These are phyloP conservation scores for Nitzschia inconspicua DNA, from an alignment of 108 stramenopile genomes.

Conservation along the genomic window DNA sequence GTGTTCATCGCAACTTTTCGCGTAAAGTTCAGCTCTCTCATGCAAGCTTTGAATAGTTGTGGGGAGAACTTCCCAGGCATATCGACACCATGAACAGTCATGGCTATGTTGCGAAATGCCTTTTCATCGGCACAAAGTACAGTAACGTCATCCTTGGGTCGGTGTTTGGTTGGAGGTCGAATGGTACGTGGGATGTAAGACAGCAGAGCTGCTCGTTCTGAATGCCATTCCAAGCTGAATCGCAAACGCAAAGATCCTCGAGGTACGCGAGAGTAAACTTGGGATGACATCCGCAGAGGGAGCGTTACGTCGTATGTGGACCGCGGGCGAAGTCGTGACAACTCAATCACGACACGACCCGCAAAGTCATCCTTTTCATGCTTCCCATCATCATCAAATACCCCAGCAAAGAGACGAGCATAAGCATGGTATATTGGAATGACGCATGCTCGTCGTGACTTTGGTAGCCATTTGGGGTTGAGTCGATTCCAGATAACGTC, in stretches of 20 bases:
- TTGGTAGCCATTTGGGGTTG: conserved; percentile 45
- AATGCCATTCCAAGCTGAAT: conserved; percentile 54
- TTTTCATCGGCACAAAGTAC: conserved; percentile 41
- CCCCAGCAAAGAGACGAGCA: conserved; percentile 45
- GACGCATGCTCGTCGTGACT: conserved; percentile 56
- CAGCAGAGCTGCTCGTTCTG: conserved; percentile 52
- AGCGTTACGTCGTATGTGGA: conserved; percentile 61
- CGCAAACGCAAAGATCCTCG: conserved; percentile 57
- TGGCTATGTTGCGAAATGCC: conserved; percentile 44
- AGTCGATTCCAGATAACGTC: conserved; percentile 48
- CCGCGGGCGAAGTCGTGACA: conserved; percentile 47
- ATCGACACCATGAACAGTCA: conserved; percentile 42
- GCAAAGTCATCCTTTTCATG: conserved; percentile 68
- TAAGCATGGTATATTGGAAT: conserved; percentile 58
- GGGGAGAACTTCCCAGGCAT: conserved; percentile 54
- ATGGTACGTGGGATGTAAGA: conserved; percentile 48
- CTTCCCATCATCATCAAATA: conserved; percentile 63
- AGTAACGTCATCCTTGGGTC: conserved; percentile 16
- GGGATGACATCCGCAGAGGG: conserved; percentile 46
- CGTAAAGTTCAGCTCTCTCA: conserved; percentile 39
- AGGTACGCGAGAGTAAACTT: conserved; percentile 44
- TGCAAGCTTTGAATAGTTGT: conserved; percentile 32
- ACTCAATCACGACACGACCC: conserved; percentile 55
- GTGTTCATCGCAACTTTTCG: conserved; percentile 21
- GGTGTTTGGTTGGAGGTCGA: conserved; percentile 1